Conservation (phyloP, 257 asterid genomes). For the Przewalskia tangutica region DNA sequence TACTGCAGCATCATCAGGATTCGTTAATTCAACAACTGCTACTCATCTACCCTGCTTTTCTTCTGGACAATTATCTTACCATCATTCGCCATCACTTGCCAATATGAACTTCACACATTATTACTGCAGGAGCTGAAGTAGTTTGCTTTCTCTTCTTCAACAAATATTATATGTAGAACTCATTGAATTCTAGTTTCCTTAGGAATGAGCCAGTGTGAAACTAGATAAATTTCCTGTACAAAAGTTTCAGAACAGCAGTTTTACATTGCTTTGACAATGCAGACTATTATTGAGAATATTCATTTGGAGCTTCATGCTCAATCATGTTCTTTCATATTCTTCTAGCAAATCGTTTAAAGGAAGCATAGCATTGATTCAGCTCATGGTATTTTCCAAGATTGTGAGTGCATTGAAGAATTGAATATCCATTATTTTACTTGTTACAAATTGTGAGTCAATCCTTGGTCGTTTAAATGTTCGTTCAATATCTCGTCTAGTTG, state of each 20-base stretch:
- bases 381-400: neutral
- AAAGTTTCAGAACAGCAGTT: neutral
- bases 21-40: constrained; percentile 54
- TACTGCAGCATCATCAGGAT: constrained; percentile 99
- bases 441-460: neutral
- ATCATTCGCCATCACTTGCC: constrained; percentile 31
- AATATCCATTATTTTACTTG: neutral
- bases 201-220: neutral
- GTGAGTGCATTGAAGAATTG: neutral
- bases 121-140: constrained; percentile 29
- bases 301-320: neutral
- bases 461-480: neutral
- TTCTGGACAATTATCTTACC: constrained; percentile 16
- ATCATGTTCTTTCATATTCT: neutral
- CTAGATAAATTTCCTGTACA: neutral
- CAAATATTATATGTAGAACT: neutral
- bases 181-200: neutral
- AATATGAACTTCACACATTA: constrained; percentile 23
- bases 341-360: neutral
- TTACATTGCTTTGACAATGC: neutral
- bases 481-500: too few relatives aligned
- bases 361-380: neutral
- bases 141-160: constrained; percentile 10
- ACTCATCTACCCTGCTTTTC: constrained; percentile 26
- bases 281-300: neutral